Evolutionary conservation across 2,329 filamentous ascomycete genomes (phyloP).

Genomic region (Paraconiothyrium brasiliense): DNA sequence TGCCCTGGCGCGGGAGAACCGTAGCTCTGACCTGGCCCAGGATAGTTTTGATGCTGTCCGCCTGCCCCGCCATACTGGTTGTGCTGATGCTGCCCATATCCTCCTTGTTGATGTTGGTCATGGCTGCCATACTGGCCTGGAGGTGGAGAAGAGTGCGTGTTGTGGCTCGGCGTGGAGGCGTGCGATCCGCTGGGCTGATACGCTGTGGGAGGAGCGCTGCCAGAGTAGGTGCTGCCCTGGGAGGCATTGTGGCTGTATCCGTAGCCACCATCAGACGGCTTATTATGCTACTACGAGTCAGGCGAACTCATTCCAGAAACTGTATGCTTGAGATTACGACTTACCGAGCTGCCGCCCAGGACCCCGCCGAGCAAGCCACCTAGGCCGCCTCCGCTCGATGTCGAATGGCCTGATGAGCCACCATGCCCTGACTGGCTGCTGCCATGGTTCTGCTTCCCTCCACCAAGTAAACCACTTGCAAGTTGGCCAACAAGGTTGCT

Average conservation of each 20-base stretch:
- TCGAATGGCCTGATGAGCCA: conserved; percentile 49
- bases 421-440: conserved; percentile 55
- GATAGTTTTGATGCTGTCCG: conserved; percentile 16
- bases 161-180: conserved; percentile 25
- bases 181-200: conserved; percentile 60
- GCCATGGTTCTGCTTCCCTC: conserved; percentile 46
- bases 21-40: conserved; percentile 16
- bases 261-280: conserved; percentile 57
- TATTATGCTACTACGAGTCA: conserved; percentile 38
- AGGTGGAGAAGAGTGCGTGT: conserved; percentile 30
- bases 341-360: conserved; percentile 49
- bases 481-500: conserved; percentile 62
- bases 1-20: conserved; percentile 15
- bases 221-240: conserved; percentile 65
- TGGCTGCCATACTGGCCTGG: conserved; percentile 22
- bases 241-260: conserved; percentile 65
- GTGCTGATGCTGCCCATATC: conserved; percentile 25
- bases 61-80: conserved; percentile 15
- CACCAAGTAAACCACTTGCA: conserved; percentile 59
- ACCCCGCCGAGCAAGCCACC: conserved; percentile 45
- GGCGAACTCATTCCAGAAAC: neutral
- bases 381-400: conserved; percentile 35
- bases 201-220: conserved; percentile 69
- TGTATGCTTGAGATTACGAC: conserved; percentile 15
- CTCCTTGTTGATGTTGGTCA: conserved; percentile 30